phyloP scores from a whole-genome alignment of 441 rosid species.

The Populus hybrid region DNA sequence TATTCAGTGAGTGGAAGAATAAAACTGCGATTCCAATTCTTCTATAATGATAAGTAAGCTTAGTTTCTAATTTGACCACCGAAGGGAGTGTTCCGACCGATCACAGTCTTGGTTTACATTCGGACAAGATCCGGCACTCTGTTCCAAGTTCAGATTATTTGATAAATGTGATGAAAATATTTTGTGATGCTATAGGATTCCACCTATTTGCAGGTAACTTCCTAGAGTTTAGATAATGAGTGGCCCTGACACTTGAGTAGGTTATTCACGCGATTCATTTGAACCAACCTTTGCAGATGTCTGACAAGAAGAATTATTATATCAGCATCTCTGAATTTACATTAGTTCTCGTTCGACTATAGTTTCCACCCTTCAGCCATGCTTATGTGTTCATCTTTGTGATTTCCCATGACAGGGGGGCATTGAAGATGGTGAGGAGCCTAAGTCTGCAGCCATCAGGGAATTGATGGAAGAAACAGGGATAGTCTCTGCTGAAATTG shows the following conservation, averaged over 20 bases:
- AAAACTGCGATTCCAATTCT: neutral
- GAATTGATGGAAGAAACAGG: constrained; percentile 92
- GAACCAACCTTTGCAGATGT: neutral
- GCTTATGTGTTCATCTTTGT: constrained; percentile 4
- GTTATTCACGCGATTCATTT: neutral
- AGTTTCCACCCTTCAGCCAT: constrained; percentile 6
- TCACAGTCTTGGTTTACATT: neutral
- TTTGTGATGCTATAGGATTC: neutral
- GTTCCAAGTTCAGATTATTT: neutral
- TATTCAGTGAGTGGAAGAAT: neutral
- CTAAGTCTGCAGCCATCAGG: constrained; percentile 76
- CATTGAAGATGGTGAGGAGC: constrained; percentile 91
- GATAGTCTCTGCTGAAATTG: constrained; percentile 67
- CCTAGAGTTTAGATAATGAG: neutral
- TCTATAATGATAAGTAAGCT: neutral
- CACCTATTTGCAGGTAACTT: neutral
- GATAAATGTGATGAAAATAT: neutral
- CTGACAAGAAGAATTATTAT: neutral
- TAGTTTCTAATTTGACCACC: neutral
- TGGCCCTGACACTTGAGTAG: neutral
- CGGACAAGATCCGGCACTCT: neutral
- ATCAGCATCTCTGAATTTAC: neutral
- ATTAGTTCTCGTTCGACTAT: neutral
- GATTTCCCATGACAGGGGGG: constrained; percentile 56
- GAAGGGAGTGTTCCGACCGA: neutral